A percentile compares a stretch with the other conserved stretches of the same genome.
phyloP scores from a whole-genome alignment of 345 rosid species.

The Syzygium aromaticum region DNA sequence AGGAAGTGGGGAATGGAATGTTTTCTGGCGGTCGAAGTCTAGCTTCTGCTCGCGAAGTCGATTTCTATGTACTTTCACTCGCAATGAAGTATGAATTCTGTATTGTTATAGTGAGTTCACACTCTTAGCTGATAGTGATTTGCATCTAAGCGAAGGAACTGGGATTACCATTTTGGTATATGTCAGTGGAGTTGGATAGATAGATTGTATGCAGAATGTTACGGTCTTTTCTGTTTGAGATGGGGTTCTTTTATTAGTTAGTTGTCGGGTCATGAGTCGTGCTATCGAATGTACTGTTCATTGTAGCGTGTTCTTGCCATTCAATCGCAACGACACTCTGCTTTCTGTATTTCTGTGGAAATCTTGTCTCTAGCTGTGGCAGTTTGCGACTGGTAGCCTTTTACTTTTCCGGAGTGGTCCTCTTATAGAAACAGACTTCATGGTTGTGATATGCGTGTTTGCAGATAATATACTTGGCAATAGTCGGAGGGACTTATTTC shows the following conservation, averaged over 20 bases:
- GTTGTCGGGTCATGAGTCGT: background rate
- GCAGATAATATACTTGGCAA: slow-evolving; percentile 70
- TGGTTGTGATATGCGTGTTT: background rate
- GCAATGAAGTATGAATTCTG: background rate
- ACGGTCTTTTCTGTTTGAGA: background rate
- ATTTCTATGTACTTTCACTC: background rate
- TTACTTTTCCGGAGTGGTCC: background rate
- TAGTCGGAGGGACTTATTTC: slow-evolving; percentile 64
- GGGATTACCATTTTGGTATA: background rate
- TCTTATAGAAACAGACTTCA: background rate
- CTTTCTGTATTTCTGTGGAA: background rate
- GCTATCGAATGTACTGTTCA: background rate
- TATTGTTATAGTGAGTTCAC: background rate
- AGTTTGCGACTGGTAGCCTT: background rate
- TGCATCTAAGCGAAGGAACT: background rate
- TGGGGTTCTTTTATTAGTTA: background rate
- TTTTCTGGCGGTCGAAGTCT: background rate
- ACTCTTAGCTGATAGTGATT: background rate
- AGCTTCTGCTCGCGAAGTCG: background rate
- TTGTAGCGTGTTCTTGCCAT: background rate
- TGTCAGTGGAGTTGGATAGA: background rate
- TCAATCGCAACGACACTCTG: background rate
- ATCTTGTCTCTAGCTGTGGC: background rate
- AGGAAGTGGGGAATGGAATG: background rate
- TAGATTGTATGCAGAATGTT: background rate